Conservation (phyloP, 2,329 filamentous ascomycete genomes). For the Botrytis deweyae region DNA sequence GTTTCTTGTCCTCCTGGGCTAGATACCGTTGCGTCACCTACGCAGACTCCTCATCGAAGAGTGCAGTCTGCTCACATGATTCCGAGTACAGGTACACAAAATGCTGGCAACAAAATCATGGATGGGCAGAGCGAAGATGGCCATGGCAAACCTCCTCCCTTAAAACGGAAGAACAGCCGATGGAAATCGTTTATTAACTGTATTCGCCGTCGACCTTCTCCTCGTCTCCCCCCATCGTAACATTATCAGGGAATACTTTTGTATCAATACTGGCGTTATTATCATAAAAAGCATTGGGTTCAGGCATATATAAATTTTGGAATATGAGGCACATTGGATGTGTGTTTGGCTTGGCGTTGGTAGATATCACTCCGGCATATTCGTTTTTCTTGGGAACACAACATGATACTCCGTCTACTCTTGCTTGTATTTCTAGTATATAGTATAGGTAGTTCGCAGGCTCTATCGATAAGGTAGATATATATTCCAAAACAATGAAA, state of each 20-base stretch:
- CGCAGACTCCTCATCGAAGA: conserved; percentile 30
- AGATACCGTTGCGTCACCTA: conserved; percentile 22
- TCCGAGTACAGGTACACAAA: conserved; percentile 17
- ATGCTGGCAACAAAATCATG: not conserved
- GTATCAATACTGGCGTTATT: conserved; percentile 16
- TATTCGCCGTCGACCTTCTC: conserved; percentile 29
- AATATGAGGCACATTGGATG: conserved; percentile 14
- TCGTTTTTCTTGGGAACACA: conserved; percentile 12
- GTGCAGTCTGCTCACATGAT: conserved; percentile 33
- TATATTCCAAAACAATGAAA: not conserved
- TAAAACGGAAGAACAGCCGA: conserved; percentile 30
- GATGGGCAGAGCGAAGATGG: conserved; percentile 10
- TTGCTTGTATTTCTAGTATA: not conserved
- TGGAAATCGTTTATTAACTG: conserved; percentile 36
- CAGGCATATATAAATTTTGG: conserved; percentile 13
- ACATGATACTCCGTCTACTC: conserved; percentile 5
- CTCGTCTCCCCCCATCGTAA: conserved; percentile 14
- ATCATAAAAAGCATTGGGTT: conserved; percentile 18
- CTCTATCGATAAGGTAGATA: not conserved
- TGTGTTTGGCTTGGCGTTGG: conserved; percentile 17
- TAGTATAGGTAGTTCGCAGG: not conserved
- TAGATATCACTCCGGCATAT: conserved; percentile 22
- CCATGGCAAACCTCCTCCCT: conserved; percentile 13
- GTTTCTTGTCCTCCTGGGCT: conserved; percentile 29
- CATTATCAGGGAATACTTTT: not conserved